phyloP scores from a whole-genome alignment of 1,284 basidiomycete species.

The Athelia psychrophila region DNA sequence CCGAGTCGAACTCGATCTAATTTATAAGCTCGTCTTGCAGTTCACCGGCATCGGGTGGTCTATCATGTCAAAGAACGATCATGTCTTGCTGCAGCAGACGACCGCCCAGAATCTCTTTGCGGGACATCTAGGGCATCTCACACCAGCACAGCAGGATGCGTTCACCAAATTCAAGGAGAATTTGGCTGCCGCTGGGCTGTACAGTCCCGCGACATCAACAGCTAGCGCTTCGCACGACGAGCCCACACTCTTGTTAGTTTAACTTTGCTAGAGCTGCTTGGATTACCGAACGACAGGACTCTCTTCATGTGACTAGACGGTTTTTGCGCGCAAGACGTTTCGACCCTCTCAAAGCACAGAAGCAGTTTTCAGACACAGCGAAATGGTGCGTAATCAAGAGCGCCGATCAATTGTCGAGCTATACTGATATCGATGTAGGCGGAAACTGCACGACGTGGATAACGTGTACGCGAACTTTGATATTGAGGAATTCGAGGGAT shows the following conservation, averaged over 20 bases:
- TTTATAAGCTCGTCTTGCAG: no score
- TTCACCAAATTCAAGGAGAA: conserved; percentile 51
- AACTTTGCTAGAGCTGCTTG: neutral
- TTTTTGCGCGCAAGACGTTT: conserved; percentile 74
- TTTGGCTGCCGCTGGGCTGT: conserved; percentile 48
- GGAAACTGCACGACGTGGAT: conserved; percentile 56
- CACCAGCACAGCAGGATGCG: conserved; percentile 41
- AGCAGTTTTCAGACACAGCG: conserved; percentile 64
- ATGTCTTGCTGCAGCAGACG: no score
- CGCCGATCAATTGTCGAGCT: neutral
- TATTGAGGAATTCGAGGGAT: conserved; percentile 53
- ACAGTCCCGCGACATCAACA: conserved; percentile 34
- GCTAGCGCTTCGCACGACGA: conserved; percentile 58
- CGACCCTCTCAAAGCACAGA: conserved; percentile 58
- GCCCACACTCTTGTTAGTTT: conserved; percentile 59
- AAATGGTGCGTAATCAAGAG: conserved; percentile 40
- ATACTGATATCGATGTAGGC: conserved; percentile 6
- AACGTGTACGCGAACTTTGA: conserved; percentile 60
- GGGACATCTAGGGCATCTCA: conserved; percentile 55
- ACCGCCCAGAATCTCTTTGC: conserved; percentile 22
- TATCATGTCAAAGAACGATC: no score
- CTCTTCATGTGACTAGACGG: conserved; percentile 41
- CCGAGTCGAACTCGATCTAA: no score
- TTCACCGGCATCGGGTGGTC: no score
- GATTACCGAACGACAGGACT: neutral